These are phyloP conservation scores for Sporothrix mexicana DNA, from an alignment of 2,329 filamentous ascomycete genomes.

Conservation along the genomic window DNA sequence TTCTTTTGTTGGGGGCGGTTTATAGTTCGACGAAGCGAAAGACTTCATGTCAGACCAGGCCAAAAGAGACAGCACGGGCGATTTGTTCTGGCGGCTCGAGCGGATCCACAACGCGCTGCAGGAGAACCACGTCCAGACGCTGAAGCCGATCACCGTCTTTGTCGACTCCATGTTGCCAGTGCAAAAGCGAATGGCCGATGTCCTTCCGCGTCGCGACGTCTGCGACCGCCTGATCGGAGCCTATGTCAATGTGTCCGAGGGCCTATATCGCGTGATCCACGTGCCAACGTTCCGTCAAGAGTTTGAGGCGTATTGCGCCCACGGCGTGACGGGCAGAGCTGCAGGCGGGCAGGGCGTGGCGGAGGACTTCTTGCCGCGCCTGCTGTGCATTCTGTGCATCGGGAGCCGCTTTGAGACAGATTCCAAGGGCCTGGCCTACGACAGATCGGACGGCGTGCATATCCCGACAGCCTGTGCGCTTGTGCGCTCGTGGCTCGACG, in stretches of 20 bases:
- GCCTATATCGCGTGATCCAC: conserved; percentile 60
- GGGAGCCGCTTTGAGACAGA: conserved; percentile 60
- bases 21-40: conserved; percentile 60
- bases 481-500: conserved; percentile 60
- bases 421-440: conserved; percentile 56
- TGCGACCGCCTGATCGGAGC: conserved; percentile 58
- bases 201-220: conserved; percentile 55
- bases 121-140: conserved; percentile 53
- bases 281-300: conserved; percentile 58
- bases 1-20: conserved; percentile 24
- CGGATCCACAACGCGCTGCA: conserved; percentile 56
- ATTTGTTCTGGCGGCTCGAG: conserved; percentile 54
- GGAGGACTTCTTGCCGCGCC: conserved; percentile 55
- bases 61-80: conserved; percentile 50
- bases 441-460: conserved; percentile 60
- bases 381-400: conserved; percentile 59
- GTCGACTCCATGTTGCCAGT: conserved; percentile 65
- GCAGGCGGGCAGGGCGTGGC: conserved; percentile 49
- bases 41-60: conserved; percentile 54
- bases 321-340: conserved; percentile 23
- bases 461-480: conserved; percentile 63
- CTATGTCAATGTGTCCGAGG: conserved; percentile 59
- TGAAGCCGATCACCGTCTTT: conserved; percentile 60
- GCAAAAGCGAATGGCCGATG: conserved; percentile 63
- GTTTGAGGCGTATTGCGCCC: conserved; percentile 59